Evolutionary conservation across 805 yeast genomes (phyloP).

Genomic region (Komagataella pseudopastoris): DNA sequence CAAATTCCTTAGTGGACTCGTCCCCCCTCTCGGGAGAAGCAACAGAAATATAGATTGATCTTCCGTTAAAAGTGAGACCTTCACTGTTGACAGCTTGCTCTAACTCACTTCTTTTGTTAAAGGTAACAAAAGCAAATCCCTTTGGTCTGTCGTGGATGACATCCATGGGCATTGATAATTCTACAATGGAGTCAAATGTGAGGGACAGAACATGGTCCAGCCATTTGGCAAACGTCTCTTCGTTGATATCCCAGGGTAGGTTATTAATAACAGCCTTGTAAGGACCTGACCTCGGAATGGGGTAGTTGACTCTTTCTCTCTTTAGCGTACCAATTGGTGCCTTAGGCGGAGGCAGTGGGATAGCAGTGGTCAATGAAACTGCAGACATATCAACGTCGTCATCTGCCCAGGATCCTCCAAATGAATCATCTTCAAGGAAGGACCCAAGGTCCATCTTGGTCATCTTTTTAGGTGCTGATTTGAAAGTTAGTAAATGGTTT

Average conservation of each 20-base stretch:
- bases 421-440: conserved; percentile 65
- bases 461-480: conserved; percentile 17
- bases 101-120: conserved; percentile 28
- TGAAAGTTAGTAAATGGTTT: neutral
- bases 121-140: conserved; percentile 43
- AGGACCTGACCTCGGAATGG: conserved; percentile 87
- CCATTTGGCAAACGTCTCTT: conserved; percentile 47
- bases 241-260: conserved; percentile 71
- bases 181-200: conserved; percentile 35
- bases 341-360: neutral
- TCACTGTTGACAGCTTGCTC: conserved; percentile 37
- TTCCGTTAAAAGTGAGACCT: conserved; percentile 29
- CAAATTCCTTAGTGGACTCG: conserved; percentile 23
- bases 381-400: conserved; percentile 66
- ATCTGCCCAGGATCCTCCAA: conserved; percentile 74
- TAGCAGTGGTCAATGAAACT: conserved; percentile 29
- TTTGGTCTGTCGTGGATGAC: conserved; percentile 41
- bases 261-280: conserved; percentile 81
- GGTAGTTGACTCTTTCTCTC: conserved; percentile 49
- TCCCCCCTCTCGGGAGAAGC: conserved; percentile 42
- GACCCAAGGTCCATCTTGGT: conserved; percentile 78
- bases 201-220: conserved; percentile 39
- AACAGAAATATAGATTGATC: conserved; percentile 39
- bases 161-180: conserved; percentile 66
- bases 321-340: neutral